Conservation (phyloP, 2,329 filamentous ascomycete species). For the Phaeoacremonium minimum region DNA sequence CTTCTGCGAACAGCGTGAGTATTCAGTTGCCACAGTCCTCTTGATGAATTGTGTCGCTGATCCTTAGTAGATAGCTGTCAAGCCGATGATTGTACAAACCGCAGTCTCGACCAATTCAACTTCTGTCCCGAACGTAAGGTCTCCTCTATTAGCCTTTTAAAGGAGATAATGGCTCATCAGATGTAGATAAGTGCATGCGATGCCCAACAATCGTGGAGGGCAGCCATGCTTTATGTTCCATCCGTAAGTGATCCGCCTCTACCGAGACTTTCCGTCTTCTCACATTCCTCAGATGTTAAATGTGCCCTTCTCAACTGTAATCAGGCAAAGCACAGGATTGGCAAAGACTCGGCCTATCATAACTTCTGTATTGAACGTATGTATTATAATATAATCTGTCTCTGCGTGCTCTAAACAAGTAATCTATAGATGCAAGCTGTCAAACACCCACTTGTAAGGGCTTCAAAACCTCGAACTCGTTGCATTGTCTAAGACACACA, state of each 20-base stretch:
- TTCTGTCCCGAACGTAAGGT: not conserved
- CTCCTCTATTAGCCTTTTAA: too few species aligned
- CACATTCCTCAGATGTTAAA: not conserved
- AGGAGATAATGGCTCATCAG: too few species aligned
- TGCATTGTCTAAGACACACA: not conserved
- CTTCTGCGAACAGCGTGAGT: not conserved
- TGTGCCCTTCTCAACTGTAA: not conserved
- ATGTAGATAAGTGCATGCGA: not conserved
- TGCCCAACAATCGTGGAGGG: not conserved
- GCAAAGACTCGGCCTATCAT: too few species aligned
- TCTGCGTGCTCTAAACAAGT: too few species aligned
- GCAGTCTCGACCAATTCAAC: not conserved
- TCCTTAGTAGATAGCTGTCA: not conserved
- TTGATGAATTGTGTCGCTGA: too few species aligned
- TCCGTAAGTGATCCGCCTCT: not conserved
- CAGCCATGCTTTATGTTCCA: not conserved
- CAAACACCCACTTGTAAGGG: not conserved
- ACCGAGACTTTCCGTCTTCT: not conserved
- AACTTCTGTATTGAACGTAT: too few species aligned
- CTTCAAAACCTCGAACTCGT: not conserved
- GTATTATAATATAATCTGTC: too few species aligned
- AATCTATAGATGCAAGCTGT: not conserved
- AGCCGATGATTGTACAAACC: not conserved
- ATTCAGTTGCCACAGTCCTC: too few species aligned
- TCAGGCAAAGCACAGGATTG: not conserved